phyloP scores from a whole-genome alignment of 306 rosid species.

The Pyrus communis region DNA sequence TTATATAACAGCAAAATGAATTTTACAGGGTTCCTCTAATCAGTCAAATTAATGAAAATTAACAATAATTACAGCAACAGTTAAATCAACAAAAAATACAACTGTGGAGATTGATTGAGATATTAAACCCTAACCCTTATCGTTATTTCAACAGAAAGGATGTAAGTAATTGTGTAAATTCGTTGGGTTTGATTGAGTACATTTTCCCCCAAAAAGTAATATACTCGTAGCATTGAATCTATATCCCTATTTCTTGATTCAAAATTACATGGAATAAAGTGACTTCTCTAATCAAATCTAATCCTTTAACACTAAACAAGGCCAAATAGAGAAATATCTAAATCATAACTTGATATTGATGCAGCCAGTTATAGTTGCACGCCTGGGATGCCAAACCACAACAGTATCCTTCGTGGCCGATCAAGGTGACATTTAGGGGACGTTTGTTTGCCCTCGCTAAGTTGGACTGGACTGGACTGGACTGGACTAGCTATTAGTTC shows the following conservation, averaged over 20 bases:
- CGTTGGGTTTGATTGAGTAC: no score
- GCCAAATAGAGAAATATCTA: not conserved
- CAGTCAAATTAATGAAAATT: not conserved
- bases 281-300: no score
- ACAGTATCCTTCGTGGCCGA: slow-evolving; percentile 72
- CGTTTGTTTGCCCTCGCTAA: no score
- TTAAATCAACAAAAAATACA: not conserved
- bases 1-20: not conserved
- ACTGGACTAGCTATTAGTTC: no score
- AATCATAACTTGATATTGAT: not conserved
- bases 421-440: slow-evolving; percentile 22
- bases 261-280: no score
- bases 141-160: not conserved
- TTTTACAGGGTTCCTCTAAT: not conserved
- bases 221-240: no score
- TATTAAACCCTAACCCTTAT: not conserved
- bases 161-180: no score
- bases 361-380: slow-evolving; percentile 15
- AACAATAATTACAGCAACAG: not conserved
- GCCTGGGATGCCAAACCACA: slow-evolving; percentile 55
- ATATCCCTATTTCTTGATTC: no score
- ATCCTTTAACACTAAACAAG: no score
- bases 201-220: no score
- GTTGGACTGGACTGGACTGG: no score
- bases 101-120: not conserved